These are phyloP conservation scores for Papiliotrema terrestris DNA, from an alignment of 1,284 basidiomycete genomes.

Conservation along the genomic window DNA sequence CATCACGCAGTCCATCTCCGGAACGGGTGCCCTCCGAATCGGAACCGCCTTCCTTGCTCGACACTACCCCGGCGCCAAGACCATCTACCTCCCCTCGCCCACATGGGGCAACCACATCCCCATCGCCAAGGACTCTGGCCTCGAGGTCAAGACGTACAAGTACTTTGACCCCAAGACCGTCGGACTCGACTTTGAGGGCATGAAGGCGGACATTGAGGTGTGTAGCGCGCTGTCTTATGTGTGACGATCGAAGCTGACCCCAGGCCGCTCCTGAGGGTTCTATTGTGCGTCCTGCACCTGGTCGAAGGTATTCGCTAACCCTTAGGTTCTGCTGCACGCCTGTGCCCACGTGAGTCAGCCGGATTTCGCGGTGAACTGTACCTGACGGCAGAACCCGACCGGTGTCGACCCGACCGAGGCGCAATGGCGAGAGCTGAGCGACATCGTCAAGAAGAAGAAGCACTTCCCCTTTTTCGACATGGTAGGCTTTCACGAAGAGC, in stretches of 20 bases:
- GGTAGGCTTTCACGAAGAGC: constrained; percentile 46
- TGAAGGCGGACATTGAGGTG: constrained; percentile 73
- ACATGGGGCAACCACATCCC: constrained; percentile 97
- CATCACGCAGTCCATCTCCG: constrained; percentile 93
- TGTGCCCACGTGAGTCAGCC: constrained; percentile 49
- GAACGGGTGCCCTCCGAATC: constrained; percentile 95
- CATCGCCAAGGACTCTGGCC: constrained; percentile 81
- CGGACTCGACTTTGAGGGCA: constrained; percentile 86
- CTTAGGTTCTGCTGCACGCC: constrained; percentile 53
- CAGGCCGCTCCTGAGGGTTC: constrained; percentile 51
- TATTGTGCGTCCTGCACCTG: constrained; percentile 53
- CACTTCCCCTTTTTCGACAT: constrained; percentile 61
- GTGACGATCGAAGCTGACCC: too few relatives aligned
- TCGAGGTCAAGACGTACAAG: constrained; percentile 83
- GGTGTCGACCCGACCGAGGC: constrained; percentile 91
- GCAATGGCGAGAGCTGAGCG: constrained; percentile 90
- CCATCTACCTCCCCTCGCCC: constrained; percentile 88
- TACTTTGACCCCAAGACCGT: constrained; percentile 58
- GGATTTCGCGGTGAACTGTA: neutral
- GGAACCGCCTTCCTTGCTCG: constrained; percentile 85
- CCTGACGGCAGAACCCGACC: constrained; percentile 78
- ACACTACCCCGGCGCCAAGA: constrained; percentile 83
- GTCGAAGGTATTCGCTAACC: constrained; percentile 43
- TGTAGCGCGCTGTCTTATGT: too few relatives aligned
- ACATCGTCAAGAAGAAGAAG: constrained; percentile 66